Conservation (phyloP, 352 stramenopile species). For the Pythium volutum region DNA sequence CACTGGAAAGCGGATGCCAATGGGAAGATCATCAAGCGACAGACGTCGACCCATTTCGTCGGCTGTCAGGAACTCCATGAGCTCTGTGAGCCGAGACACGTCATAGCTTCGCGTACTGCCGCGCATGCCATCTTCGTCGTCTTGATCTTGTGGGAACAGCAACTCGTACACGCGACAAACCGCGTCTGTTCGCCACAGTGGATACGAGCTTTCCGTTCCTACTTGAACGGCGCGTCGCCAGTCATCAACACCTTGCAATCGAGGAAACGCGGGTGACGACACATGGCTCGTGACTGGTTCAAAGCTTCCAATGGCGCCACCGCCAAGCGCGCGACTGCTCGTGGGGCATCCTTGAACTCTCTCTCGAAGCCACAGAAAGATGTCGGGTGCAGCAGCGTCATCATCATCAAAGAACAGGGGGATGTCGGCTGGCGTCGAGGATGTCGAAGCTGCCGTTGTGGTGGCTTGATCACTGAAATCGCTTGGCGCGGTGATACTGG, state of each 20-base stretch:
- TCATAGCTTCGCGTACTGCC: background rate
- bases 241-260: constrained; percentile 9
- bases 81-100: constrained; percentile 25
- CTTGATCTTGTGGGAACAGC: constrained; percentile 10
- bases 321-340: background rate
- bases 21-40: constrained; percentile 51
- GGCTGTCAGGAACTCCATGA: constrained; percentile 50
- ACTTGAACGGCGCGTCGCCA: constrained; percentile 7
- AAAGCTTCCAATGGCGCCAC: constrained; percentile 12
- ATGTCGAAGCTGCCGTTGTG: background rate
- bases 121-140: constrained; percentile 3
- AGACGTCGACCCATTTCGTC: constrained; percentile 34
- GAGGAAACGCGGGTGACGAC: constrained; percentile 13
- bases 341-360: constrained; percentile 20
- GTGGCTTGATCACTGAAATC: background rate
- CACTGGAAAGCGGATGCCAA: constrained; percentile 58
- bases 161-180: constrained; percentile 20
- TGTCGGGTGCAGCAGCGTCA: constrained; percentile 34
- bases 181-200: constrained; percentile 21
- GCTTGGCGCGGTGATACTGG: background rate
- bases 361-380: constrained; percentile 49
- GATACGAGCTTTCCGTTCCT: background rate
- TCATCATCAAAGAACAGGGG: constrained; percentile 21
- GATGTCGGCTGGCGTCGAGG: background rate
- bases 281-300: constrained; percentile 2